These are phyloP conservation scores for Amylostereum areolatum DNA, from an alignment of 1,284 basidiomycete genomes.

Conservation along the genomic window DNA sequence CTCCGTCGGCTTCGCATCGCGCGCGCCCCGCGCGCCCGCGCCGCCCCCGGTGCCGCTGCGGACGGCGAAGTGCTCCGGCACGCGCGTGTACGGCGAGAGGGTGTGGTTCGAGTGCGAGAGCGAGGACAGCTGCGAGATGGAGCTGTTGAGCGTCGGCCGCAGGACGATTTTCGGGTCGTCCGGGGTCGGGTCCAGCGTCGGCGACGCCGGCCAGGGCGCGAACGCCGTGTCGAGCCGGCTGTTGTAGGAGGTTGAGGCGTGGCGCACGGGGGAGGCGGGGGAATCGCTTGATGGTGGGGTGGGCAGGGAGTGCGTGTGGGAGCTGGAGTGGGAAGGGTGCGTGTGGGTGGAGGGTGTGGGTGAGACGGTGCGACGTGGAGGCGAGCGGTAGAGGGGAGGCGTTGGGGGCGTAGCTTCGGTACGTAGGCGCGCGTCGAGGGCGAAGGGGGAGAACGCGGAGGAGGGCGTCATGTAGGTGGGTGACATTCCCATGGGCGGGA, in stretches of 20 bases:
- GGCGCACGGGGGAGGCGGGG: slow-evolving; percentile 26
- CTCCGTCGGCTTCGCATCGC: slow-evolving; percentile 39
- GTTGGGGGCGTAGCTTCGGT: slow-evolving; percentile 24
- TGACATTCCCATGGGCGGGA: slow-evolving; percentile 18
- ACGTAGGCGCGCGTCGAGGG: slow-evolving; percentile 20
- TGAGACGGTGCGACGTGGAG: slow-evolving; percentile 20
- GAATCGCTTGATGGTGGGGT: slow-evolving; percentile 25
- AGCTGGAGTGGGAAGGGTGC: slow-evolving; percentile 25
- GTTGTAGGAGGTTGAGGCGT: slow-evolving; percentile 39
- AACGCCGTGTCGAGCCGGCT: slow-evolving; percentile 27
- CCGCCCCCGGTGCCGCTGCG: slow-evolving; percentile 54
- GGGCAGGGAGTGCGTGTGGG: slow-evolving; percentile 24
- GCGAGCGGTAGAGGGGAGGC: slow-evolving; percentile 26
- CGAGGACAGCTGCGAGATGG: slow-evolving; percentile 77
- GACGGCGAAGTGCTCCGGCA: slow-evolving; percentile 85
- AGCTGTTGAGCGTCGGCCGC: slow-evolving; percentile 63
- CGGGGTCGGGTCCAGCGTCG: slow-evolving; percentile 24
- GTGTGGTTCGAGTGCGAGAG: slow-evolving; percentile 87
- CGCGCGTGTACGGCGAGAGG: slow-evolving; percentile 84
- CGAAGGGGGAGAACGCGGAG: slow-evolving; percentile 7
- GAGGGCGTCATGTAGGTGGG: slow-evolving; percentile 11
- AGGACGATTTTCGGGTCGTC: slow-evolving; percentile 61
- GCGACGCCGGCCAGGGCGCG: slow-evolving; percentile 27
- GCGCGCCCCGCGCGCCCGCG: slow-evolving; percentile 20
- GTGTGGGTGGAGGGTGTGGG: slow-evolving; percentile 22